phyloP scores from a whole-genome alignment of 2,329 filamentous ascomycete genomes.

The Plenodomus lindquistii region DNA sequence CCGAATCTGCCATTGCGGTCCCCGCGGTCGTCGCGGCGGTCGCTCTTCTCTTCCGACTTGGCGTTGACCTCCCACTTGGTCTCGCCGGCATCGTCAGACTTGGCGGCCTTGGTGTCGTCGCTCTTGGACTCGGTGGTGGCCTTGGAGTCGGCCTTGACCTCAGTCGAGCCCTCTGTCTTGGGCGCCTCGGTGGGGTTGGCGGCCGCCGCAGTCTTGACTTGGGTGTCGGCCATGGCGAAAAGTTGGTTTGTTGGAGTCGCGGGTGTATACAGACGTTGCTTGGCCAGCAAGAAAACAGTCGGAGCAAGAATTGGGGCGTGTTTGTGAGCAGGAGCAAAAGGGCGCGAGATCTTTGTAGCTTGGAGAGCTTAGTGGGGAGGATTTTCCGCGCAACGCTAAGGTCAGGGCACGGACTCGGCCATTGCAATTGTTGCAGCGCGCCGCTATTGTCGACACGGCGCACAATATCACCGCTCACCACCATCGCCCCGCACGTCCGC shows the following conservation, averaged over 20 bases:
- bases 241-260: conserved; percentile 11
- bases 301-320: conserved; percentile 1
- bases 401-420: conserved; percentile 8
- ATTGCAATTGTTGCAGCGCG: conserved; percentile 7
- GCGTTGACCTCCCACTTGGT: conserved; percentile 23
- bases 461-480: conserved; percentile 8
- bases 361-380: conserved; percentile 12
- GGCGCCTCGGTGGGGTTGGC: conserved; percentile 23
- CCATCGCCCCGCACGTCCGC: conserved; percentile 5
- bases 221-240: conserved; percentile 28
- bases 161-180: conserved; percentile 14
- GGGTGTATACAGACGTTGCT: conserved; percentile 3
- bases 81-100: conserved; percentile 14
- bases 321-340: not conserved
- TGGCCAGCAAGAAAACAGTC: not conserved
- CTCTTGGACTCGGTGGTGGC: conserved; percentile 9
- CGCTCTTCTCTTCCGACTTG: conserved; percentile 17
- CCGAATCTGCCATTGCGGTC: conserved; percentile 13
- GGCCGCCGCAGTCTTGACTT: conserved; percentile 18
- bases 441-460: conserved; percentile 6
- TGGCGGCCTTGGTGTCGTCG: conserved; percentile 1
- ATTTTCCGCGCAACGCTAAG: conserved; percentile 11
- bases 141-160: conserved; percentile 15
- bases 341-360: conserved; percentile 1
- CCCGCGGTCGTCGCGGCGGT: conserved; percentile 18